Base-by-base conservation (phyloP, 2,329 filamentous ascomycete species). In the Periconia digitata region DNA sequence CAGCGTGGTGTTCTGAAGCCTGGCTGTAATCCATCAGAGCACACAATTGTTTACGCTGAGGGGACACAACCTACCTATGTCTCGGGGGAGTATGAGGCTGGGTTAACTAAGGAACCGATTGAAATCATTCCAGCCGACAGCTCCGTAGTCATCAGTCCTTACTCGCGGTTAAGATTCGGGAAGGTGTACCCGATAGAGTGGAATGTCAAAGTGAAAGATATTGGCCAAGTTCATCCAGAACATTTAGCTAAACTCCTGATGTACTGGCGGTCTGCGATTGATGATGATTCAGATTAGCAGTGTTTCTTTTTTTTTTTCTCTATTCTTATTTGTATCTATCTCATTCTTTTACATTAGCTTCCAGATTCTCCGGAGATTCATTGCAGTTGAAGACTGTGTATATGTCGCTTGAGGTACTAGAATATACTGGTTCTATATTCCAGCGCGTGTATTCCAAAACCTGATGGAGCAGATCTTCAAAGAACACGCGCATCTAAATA, bases 141-240 rank as follows among this genome's bases (percentile, higher is more conserved):
- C 0, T 44, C 50, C 2, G 47, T 66, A 17, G 62, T 46, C 3
- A 54, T 77, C 6, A 44, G 69, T 13, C 10, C 15, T 0, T 60
- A 67, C 27, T 76, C 73, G 3, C 64, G 73, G 2, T 47, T 77
- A 4, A 71, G 74, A 8, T 75, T 74, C 29, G 67, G 64, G 1
- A 75, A 76, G 15, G 36, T 21, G 0, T 61, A 72, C 50, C 71
- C 70, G 0, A 69, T 78, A 20, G 71, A 77, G 42, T 69, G 71
- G 54, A 76, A 77, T 41, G 59, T 74, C 24, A 76, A 72, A 46
- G 71, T 75, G 3, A 70, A 72, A 24, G 64, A 73, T 3, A 64
- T 78, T 15, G 75, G 76, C 0, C 51, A 47, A 8, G 63, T 77
- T 2, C 56, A 53, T 4, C 15, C 45, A 1, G 16, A 40, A 3